Evolutionary conservation across 208 protist species (phyloP).

Genomic region (Trypanosoma melophagium): DNA sequence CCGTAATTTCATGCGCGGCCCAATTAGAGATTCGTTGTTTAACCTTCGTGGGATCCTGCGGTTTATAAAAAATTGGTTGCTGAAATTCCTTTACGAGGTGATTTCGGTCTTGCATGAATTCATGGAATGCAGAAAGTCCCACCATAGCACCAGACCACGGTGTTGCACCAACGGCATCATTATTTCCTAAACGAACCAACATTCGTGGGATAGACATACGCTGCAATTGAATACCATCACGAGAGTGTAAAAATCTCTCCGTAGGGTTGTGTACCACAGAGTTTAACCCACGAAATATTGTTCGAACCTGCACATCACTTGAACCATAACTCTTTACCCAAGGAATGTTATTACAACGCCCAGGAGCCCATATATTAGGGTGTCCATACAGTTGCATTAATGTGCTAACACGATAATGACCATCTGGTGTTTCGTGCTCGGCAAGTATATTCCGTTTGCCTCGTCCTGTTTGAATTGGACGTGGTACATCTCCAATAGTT

Average conservation of each 20-base stretch:
- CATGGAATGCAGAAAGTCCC: slow-evolving; percentile 60
- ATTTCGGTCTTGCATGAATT: slow-evolving; percentile 81
- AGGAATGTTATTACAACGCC: slow-evolving; percentile 78
- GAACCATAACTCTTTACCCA: slow-evolving; percentile 58
- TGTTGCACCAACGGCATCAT: slow-evolving; percentile 74
- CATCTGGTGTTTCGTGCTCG: slow-evolving; percentile 68
- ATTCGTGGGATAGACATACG: slow-evolving; percentile 70
- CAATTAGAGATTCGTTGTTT: slow-evolving; percentile 67
- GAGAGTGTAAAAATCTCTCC: slow-evolving; percentile 58
- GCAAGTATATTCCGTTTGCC: slow-evolving; percentile 53
- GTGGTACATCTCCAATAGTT: slow-evolving; percentile 65
- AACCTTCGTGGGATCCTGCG: slow-evolving; percentile 75
- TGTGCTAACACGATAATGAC: slow-evolving; percentile 83
- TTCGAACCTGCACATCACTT: slow-evolving; percentile 75
- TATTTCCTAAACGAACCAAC: slow-evolving; percentile 67
- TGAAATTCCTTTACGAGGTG: slow-evolving; percentile 79
- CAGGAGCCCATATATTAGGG: slow-evolving; percentile 74
- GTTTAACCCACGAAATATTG: slow-evolving; percentile 73
- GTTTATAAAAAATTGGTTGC: slow-evolving; percentile 82
- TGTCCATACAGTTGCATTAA: slow-evolving; percentile 79
- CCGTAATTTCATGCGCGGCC: slow-evolving; percentile 66
- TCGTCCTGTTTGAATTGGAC: slow-evolving; percentile 44
- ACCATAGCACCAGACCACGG: slow-evolving; percentile 78
- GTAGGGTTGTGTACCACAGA: slow-evolving; percentile 72
- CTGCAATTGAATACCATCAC: slow-evolving; percentile 49